Percentiles rank a stretch among this genome's conserved stretches.
Conservation (phyloP, 1,139 yeast genomes). For the Lodderomyces parapsilosis region DNA sequence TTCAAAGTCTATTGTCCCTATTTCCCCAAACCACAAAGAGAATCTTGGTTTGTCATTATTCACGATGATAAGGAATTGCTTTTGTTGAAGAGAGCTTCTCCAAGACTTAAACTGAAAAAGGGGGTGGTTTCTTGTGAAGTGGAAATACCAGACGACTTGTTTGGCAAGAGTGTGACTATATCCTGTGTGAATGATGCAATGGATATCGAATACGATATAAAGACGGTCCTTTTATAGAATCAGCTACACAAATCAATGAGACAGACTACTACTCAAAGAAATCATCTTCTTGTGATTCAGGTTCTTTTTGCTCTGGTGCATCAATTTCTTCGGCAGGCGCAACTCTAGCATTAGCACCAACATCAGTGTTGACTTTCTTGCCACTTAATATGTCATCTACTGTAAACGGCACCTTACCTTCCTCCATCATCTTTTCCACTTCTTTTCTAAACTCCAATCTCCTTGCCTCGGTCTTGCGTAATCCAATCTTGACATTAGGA, state of each 20-base stretch:
- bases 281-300: conserved; percentile 37
- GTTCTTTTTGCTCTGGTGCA: conserved; percentile 31
- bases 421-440: conserved; percentile 50
- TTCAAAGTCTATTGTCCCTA: conserved; percentile 73
- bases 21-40: conserved; percentile 90
- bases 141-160: conserved; percentile 49
- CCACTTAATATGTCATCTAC: conserved; percentile 59
- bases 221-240: conserved; percentile 8
- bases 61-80: conserved; percentile 54
- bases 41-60: conserved; percentile 84
- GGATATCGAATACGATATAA: conserved; percentile 41
- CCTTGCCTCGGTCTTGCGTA: conserved; percentile 47
- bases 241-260: not conserved
- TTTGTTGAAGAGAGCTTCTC: conserved; percentile 67
- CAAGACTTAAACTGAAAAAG: conserved; percentile 44
- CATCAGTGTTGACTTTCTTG: conserved; percentile 18
- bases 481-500: conserved; percentile 46
- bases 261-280: conserved; percentile 34
- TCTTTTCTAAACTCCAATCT: conserved; percentile 51
- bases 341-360: conserved; percentile 19
- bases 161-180: conserved; percentile 45
- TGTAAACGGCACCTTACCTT: conserved; percentile 53
- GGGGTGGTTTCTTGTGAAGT: conserved; percentile 46
- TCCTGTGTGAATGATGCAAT: conserved; percentile 66
- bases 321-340: conserved; percentile 32